These are phyloP conservation scores for Rusavskia elegans DNA, from an alignment of 495 filamentous ascomycete species.

Conservation along the genomic window DNA sequence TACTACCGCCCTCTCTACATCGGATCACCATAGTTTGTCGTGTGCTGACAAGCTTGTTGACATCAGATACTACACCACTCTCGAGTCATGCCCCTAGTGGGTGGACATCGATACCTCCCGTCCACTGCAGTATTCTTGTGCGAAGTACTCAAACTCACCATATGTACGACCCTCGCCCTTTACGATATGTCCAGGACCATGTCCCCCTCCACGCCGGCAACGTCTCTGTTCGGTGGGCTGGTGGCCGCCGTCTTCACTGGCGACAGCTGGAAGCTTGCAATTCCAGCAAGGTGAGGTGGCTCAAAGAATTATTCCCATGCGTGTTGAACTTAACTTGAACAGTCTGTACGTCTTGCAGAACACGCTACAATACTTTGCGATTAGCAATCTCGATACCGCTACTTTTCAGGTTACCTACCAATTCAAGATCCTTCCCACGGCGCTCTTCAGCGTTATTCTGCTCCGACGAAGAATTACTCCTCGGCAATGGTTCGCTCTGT, in stretches of 20 bases:
- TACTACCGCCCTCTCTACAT: constrained; percentile 9
- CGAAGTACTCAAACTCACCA: constrained; percentile 77
- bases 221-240: constrained; percentile 66
- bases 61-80: constrained; percentile 79
- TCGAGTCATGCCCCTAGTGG: constrained; percentile 67
- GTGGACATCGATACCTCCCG: constrained; percentile 74
- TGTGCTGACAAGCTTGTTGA: constrained; percentile 1
- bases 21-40: neutral
- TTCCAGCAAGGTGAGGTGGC: constrained; percentile 43
- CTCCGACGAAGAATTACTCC: constrained; percentile 50
- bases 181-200: constrained; percentile 68
- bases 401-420: constrained; percentile 90
- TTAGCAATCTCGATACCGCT: constrained; percentile 80
- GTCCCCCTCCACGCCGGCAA: constrained; percentile 59
- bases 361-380: constrained; percentile 77
- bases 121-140: constrained; percentile 92
- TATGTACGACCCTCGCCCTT: constrained; percentile 72
- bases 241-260: constrained; percentile 66
- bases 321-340: neutral
- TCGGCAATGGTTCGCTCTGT: constrained; percentile 62
- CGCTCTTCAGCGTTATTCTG: constrained; percentile 70
- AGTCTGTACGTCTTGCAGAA: constrained; percentile 80
- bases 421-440: constrained; percentile 80
- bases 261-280: constrained; percentile 93
- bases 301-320: neutral